A percentile compares a stretch with the other conserved stretches of the same genome.
phyloP scores from a whole-genome alignment of 2,329 filamentous ascomycete species.

The Pseudocercospora macadamiae region DNA sequence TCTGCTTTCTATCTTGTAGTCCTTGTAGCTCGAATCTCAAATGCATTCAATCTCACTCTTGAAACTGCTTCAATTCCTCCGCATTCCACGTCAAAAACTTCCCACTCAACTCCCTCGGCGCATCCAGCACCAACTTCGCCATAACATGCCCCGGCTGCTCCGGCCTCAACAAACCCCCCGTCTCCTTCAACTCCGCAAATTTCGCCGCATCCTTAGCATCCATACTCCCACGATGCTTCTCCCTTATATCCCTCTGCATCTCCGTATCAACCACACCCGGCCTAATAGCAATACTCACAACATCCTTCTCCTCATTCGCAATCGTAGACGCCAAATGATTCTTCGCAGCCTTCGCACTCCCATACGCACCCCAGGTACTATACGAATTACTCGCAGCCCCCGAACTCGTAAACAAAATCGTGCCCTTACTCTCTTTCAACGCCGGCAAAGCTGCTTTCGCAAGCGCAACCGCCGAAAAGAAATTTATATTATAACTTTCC shows the following conservation, averaged over 20 bases:
- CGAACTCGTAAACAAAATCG: constrained; percentile 77
- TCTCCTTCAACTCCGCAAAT: constrained; percentile 71
- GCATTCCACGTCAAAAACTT: constrained; percentile 67
- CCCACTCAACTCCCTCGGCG: constrained; percentile 70
- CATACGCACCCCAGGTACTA: constrained; percentile 77
- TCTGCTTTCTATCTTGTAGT: neutral
- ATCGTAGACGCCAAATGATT: constrained; percentile 78
- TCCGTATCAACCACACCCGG: constrained; percentile 85
- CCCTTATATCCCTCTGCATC: constrained; percentile 84
- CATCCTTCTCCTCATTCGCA: constrained; percentile 73
- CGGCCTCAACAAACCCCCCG: constrained; percentile 68
- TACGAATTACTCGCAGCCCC: constrained; percentile 72
- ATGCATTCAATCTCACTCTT: constrained; percentile 26
- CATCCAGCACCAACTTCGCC: constrained; percentile 72
- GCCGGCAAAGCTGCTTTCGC: constrained; percentile 73
- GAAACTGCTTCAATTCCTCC: constrained; percentile 37
- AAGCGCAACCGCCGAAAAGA: constrained; percentile 80
- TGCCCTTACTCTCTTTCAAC: constrained; percentile 69
- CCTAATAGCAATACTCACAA: constrained; percentile 71
- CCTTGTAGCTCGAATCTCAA: neutral
- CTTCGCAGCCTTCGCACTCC: constrained; percentile 78
- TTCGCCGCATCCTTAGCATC: constrained; percentile 60
- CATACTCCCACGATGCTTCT: constrained; percentile 67
- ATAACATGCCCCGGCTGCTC: constrained; percentile 87
- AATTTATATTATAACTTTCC: constrained; percentile 76